Evolutionary conservation across 306 rosid genomes (phyloP), one percentile per base, ranked within the genome.

Genomic region (Datisca glomerata): DNA sequence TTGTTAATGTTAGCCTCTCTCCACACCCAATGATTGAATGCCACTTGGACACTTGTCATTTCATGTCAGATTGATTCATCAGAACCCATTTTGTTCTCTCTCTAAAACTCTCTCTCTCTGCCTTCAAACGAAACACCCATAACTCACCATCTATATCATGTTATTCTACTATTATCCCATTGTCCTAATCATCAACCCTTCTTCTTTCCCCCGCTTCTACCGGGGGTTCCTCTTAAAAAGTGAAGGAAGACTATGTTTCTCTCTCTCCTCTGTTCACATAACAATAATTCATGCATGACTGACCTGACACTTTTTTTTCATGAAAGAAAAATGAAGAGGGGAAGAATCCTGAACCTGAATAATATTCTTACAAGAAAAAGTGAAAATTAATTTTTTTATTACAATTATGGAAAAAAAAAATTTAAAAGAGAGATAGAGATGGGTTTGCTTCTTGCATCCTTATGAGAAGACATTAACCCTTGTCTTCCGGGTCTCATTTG

Each of bases 391-490:
- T 5, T 6, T 4, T 25, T 25, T 25, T 25, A 4, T 25, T 36
- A 5, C 5, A 21, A 20, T 17, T 11, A 7, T 12, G 5, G 13
- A 34, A 13, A 9, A 41, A 1, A 20, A 3, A 41, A 4, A 16
- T 31, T 41, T n/a, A 45, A 34, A 47, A 45, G 47, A 25, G 12
- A 16, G 38, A 43, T 40, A 54, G 24, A 62, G 38, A 45, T 38
- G 57, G 55, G 57, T 55, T 63, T 37, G 74, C 54, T 60, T 50
- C 34, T 69, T 80, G 96, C 73, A 55, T 72, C 89, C 93, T 56
- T 67, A n/a, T 17, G 42, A 7, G 72, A 64, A 62, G 85, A 85
- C 93, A 85, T 50, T 46, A 67, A 65, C 76, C 93, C 96, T 67
- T 67, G 85, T 80, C 89, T 72, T 66, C 54, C 65, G 89, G 93